Percentiles rank a stretch among this genome's conserved stretches.
Evolutionary conservation across 148 eudicot species (phyloP).

Genomic region (Pouteria glomerata): DNA sequence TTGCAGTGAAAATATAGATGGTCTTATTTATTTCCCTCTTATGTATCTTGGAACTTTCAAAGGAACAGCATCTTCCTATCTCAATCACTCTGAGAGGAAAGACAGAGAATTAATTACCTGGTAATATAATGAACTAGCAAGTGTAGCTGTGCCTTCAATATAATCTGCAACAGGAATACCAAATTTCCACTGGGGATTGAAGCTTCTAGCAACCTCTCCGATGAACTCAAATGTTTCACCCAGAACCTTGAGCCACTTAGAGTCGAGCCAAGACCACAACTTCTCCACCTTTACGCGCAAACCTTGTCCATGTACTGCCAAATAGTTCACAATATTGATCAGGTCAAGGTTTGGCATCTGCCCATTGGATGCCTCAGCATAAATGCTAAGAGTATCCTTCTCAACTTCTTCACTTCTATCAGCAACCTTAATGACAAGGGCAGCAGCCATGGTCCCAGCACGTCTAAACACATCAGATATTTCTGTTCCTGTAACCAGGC

Average conservation of each 20-base stretch:
- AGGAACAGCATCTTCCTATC: neutral
- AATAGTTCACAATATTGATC: constrained; percentile 79
- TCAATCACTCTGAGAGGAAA: neutral
- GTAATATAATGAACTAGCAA: constrained; percentile 85
- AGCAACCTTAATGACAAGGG: constrained; percentile 77
- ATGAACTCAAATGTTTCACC: constrained; percentile 53
- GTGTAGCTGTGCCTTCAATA: constrained; percentile 86
- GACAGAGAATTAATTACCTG: constrained; percentile 43
- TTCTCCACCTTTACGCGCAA: constrained; percentile 68
- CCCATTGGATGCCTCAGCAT: constrained; percentile 96
- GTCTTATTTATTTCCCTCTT: neutral
- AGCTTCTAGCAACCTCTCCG: constrained; percentile 60
- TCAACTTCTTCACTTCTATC: constrained; percentile 31
- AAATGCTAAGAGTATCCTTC: constrained; percentile 60
- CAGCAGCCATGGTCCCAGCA: constrained; percentile 99
- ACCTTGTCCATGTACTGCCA: constrained; percentile 89
- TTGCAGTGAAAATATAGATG: neutral
- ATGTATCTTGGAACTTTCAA: neutral
- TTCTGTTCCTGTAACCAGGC: constrained; percentile 18
- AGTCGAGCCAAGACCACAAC: constrained; percentile 55
- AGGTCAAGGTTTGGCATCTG: constrained; percentile 99
- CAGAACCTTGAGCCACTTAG: constrained; percentile 50
- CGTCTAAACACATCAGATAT: constrained; percentile 52
- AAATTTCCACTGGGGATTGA: constrained; percentile 78
- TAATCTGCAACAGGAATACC: constrained; percentile 75